A percentile compares a stretch with the other conserved stretches of the same genome.
Evolutionary conservation across 1,284 basidiomycete species (phyloP).

Genomic region (Pascua sp.): DNA sequence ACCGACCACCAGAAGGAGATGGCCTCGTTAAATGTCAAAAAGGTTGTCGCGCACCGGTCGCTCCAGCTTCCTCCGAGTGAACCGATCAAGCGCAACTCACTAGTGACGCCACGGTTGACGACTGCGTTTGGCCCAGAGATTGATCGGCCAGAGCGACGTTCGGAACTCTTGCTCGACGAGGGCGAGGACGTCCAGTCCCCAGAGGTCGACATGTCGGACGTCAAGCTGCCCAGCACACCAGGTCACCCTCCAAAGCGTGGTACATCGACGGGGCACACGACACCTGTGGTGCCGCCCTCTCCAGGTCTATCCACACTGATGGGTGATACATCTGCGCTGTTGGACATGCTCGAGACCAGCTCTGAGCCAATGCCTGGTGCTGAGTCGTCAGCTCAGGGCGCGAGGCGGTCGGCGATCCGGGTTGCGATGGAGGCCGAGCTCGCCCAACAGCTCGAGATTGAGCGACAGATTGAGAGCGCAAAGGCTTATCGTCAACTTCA

Average conservation of each 20-base stretch:
- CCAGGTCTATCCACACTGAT: neutral
- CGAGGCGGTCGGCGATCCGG: constrained; percentile 14
- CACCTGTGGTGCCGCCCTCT: neutral
- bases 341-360: constrained; percentile 27
- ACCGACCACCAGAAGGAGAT: too few species aligned
- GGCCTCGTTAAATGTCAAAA: too few species aligned
- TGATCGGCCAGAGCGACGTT: too few species aligned
- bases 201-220: too few species aligned
- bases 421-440: constrained; percentile 6
- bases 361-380: constrained; percentile 3
- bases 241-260: neutral
- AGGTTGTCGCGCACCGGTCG: too few species aligned
- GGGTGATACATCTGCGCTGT: constrained; percentile 17
- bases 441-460: constrained; percentile 10
- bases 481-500: neutral
- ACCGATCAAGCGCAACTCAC: too few species aligned
- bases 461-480: constrained; percentile 3
- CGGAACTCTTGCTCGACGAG: too few species aligned
- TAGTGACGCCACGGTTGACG: too few species aligned
- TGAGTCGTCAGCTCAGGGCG: constrained; percentile 24
- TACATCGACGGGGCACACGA: neutral
- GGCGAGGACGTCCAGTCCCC: too few species aligned
- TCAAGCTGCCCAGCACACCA: too few species aligned
- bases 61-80: too few species aligned
- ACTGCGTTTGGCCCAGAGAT: too few species aligned